Evolutionary conservation across 2,329 filamentous ascomycete species (phyloP), one percentile per base, ranked within the genome.

Genomic region (Drechslerella stenobrocha): DNA sequence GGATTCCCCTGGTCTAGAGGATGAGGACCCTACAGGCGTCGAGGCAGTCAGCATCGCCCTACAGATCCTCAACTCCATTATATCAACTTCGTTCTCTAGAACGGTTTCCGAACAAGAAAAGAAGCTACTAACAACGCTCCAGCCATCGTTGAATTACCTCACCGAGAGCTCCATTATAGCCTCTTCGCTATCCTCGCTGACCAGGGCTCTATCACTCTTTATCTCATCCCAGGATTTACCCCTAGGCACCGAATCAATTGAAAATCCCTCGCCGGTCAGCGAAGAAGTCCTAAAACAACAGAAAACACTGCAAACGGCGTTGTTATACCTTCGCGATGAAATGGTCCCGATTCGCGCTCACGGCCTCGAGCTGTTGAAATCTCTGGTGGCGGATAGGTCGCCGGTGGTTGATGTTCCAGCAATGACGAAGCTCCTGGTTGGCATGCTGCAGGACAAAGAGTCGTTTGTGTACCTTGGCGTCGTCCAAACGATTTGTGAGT

Each of bases 381-480:
- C 74, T 1, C 77, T 90, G 6, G 81, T 90, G 35, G 70, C 78
- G 22, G 75, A 80, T 0, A 77, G 79, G 35, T 83, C 83, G 40
- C 75, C 84, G 0, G 78, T 86, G 7, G 74, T 90, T 13, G 86
- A 90, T 72, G 80, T 89, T n/a, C 83, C 83, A 0, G 81, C 84
- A 0, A 79, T 84, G 2, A 78, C 87, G 0, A 81, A 86, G 3
- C 78, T 88, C 1, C 78, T 89, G 53, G 83, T 84, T 0, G 83
- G 81, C 7, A 78, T 89, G 0, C 77, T 89, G 1, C 80, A 81
- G 65, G 85, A 88, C 48, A 78, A 80, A 3, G 87, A 90, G 58
- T 86, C 88, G 58, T 90, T 86, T 73, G 84, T 89, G 66, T 87
- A 87, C 72, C 78, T 87, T 1, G 81, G 83, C n/a, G 82, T 84